Conservation (phyloP, 805 yeast genomes). For the Ogataea chonburiensis region DNA sequence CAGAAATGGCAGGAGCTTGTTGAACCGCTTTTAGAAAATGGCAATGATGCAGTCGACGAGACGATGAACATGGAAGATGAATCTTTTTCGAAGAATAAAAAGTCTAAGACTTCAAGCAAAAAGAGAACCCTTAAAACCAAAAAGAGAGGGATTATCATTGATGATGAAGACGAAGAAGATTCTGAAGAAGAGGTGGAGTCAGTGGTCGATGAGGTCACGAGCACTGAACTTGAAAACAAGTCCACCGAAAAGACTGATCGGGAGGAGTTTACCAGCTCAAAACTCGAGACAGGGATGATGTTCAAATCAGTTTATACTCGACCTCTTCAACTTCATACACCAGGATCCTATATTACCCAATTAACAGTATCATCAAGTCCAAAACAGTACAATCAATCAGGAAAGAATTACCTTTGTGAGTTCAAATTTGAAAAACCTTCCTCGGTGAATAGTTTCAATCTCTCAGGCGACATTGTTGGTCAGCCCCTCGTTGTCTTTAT, state of each 20-base stretch:
- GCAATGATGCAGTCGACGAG: not conserved
- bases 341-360: conserved; percentile 37
- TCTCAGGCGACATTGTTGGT: conserved; percentile 45
- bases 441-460: conserved; percentile 41
- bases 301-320: not conserved
- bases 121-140: conserved; percentile 6
- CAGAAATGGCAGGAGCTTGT: conserved; percentile 37
- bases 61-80: not conserved
- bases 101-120: conserved; percentile 1
- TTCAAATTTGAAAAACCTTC: conserved; percentile 35
- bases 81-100: conserved; percentile 2
- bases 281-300: not conserved
- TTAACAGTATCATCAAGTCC: conserved; percentile 37
- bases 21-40: not conserved
- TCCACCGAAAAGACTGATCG: conserved; percentile 6
- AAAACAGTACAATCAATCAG: conserved; percentile 26
- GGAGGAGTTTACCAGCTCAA: not conserved
- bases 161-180: conserved; percentile 13
- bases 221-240: conserved; percentile 6
- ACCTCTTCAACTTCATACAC: not conserved
- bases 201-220: conserved; percentile 10
- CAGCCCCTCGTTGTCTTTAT: conserved; percentile 46
- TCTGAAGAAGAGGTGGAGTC: conserved; percentile 9
- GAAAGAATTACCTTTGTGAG: conserved; percentile 26
- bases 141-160: conserved; percentile 12